Evolutionary conservation across 2,329 filamentous ascomycete genomes (phyloP).

Genomic region (Scopulariopsis brevicaulis): DNA sequence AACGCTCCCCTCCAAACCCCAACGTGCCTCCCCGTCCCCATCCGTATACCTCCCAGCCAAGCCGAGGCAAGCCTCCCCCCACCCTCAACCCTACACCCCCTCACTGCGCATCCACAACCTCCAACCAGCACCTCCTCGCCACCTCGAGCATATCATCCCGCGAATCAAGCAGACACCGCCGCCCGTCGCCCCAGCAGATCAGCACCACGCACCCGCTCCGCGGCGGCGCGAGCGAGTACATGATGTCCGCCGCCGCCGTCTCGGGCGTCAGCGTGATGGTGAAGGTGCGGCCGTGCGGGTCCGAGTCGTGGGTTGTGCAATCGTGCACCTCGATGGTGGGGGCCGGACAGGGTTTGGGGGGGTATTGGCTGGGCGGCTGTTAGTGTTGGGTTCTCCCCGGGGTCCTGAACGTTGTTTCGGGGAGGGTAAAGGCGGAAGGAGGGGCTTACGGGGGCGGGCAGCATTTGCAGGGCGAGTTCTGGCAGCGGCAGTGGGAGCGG

Average conservation of each 20-base stretch:
- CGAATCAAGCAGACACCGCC: not conserved
- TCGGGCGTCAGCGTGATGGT: slow-evolving; percentile 1
- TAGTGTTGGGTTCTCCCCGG: not conserved
- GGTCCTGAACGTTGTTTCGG: not conserved
- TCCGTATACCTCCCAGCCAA: no score
- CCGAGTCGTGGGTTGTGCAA: slow-evolving; percentile 1
- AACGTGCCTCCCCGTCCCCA: not conserved
- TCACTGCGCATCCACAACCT: slow-evolving; percentile 1
- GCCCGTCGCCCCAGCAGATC: not conserved
- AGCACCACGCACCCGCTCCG: slow-evolving; percentile 1
- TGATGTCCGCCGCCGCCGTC: not conserved
- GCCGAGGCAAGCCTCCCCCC: not conserved
- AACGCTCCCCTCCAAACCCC: not conserved
- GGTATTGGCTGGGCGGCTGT: not conserved
- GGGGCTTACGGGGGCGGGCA: not conserved
- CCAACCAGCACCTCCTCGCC: slow-evolving; percentile 2
- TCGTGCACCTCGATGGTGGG: slow-evolving; percentile 1
- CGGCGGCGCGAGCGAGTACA: slow-evolving; percentile 3
- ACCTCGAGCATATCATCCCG: not conserved
- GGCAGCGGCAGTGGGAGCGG: not conserved
- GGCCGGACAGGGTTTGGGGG: not conserved
- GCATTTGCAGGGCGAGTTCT: not conserved
- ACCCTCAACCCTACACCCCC: not conserved
- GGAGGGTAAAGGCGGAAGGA: not conserved
- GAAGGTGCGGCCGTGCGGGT: slow-evolving; percentile 2